Evolutionary conservation across 2,329 filamentous ascomycete genomes (phyloP), one percentile per base, ranked within the genome.

Genomic region (Colletotrichum simmondsii): DNA sequence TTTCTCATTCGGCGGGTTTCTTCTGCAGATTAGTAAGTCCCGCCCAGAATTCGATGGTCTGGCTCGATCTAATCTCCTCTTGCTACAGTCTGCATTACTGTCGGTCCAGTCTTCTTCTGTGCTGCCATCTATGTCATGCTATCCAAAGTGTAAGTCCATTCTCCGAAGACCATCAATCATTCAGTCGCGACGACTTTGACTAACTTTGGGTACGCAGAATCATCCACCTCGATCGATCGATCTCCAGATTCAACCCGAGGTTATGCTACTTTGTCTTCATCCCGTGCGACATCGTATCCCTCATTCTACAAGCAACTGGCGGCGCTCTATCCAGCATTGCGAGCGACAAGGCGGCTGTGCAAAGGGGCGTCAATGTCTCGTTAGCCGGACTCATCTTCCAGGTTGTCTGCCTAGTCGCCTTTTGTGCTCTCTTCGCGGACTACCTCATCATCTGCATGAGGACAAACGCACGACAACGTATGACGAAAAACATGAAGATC

Each of bases 1-100:
- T 0, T 93, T 90, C 75, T 82, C 77, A 10, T 87, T 92, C 78
- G 77, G 78, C 0, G 89, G 87, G 0, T 93, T 93, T 76, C 85
- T 92, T 76, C 85, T 92, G 2, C 90, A 93, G 79, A 91, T 92
- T 74, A 79, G 79, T 84, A 77, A 56, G 77, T 82, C 22, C 2
- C 30, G 4, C 0, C 32, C 5, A 3, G 14, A 24, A 12, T 3
- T 4, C 8, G 10, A 37, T 32, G 19, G 2, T 6, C 14, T 3
- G 10, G 4, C 2, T 14, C 10, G 5, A 2, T 11, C 28, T 59
- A 32, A 68, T 6, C n/a, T 12, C 28, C 3, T 6, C 16, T 6
- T 90, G 19, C 3, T 3, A 4, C 53, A 80, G 79, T 81, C 22
- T 80, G 78, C 65, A 81, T 80, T 32, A 80, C 79, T 2, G 72